These are phyloP conservation scores for Penicillium bovifimosum DNA, from an alignment of 495 filamentous ascomycete genomes.

Conservation along the genomic window DNA sequence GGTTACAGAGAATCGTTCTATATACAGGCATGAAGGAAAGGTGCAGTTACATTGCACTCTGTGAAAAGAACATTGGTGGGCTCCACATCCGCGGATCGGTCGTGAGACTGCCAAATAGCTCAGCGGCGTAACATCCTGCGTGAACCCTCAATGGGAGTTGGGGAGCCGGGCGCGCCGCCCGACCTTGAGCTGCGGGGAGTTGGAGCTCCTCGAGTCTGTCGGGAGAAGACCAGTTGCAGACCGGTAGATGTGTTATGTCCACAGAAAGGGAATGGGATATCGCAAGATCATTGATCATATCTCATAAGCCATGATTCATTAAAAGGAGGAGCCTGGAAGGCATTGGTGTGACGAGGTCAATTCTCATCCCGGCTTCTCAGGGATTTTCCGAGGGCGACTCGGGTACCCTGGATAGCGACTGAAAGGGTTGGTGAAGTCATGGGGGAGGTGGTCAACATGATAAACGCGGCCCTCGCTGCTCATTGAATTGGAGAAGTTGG, in stretches of 20 bases:
- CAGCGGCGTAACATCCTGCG: background rate
- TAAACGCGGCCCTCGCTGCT: constrained; percentile 32
- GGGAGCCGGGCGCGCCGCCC: background rate
- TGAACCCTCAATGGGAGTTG: background rate
- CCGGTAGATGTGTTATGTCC: background rate
- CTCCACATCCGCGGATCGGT: background rate
- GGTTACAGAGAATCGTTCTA: background rate
- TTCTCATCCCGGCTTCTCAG: constrained; percentile 11
- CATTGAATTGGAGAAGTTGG: constrained; percentile 28
- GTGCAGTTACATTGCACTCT: background rate
- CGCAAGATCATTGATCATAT: constrained; percentile 10
- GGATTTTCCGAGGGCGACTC: background rate
- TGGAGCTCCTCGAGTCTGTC: background rate
- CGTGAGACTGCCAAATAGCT: background rate
- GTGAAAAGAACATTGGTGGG: background rate
- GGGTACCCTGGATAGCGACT: constrained; percentile 9
- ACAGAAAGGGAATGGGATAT: constrained; percentile 5
- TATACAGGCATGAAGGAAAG: background rate
- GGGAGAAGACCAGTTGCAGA: background rate
- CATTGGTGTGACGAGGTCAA: background rate
- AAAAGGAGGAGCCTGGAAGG: constrained; percentile 1
- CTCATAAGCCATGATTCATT: constrained; percentile 23
- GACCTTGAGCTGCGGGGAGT: background rate
- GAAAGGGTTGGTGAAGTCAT: constrained; percentile 28
- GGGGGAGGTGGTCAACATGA: constrained; percentile 16